phyloP scores from a whole-genome alignment of 345 rosid genomes.

The Citrus medica region DNA sequence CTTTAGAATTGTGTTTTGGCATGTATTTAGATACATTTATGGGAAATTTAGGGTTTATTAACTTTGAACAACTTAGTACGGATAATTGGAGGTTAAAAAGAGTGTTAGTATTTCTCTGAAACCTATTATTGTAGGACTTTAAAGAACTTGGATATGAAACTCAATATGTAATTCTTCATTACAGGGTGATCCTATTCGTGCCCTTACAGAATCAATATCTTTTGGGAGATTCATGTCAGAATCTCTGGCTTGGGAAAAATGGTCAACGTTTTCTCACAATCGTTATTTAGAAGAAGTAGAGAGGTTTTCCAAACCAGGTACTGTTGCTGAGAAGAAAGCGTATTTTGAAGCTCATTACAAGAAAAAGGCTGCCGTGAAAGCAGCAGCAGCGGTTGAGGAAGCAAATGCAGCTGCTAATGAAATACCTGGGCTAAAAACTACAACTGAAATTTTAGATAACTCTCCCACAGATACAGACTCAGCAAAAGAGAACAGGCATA shows the following conservation, averaged over 20 bases:
- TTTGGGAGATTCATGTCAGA: slow-evolving; percentile 89
- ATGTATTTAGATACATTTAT: neutral
- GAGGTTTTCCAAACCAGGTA: slow-evolving; percentile 77
- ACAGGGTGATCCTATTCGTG: slow-evolving; percentile 60
- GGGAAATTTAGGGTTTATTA: neutral
- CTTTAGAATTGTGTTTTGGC: neutral
- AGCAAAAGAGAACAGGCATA: slow-evolving; percentile 3
- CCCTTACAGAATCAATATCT: slow-evolving; percentile 71
- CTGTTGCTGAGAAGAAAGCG: slow-evolving; percentile 91
- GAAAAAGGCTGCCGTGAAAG: slow-evolving; percentile 65
- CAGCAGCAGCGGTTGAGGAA: slow-evolving; percentile 34
- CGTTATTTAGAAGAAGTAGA: slow-evolving; percentile 87
- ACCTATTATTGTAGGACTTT: neutral
- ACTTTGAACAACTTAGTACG: neutral
- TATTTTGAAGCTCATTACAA: slow-evolving; percentile 86
- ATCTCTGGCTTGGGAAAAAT: slow-evolving; percentile 78
- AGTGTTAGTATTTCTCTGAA: neutral
- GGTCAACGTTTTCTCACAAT: slow-evolving; percentile 91
- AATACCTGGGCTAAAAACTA: slow-evolving; percentile 15
- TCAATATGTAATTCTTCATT: slow-evolving; percentile 3
- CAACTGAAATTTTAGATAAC: neutral
- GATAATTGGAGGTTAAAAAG: neutral
- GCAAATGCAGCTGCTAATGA: slow-evolving; percentile 10
- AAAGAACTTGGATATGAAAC: neutral
- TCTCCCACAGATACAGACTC: slow-evolving; percentile 16